Percentiles rank a stretch among this genome's conserved stretches.
Evolutionary conservation across 2,329 filamentous ascomycete genomes (phyloP).

Genomic region (Anthostomella pinea): DNA sequence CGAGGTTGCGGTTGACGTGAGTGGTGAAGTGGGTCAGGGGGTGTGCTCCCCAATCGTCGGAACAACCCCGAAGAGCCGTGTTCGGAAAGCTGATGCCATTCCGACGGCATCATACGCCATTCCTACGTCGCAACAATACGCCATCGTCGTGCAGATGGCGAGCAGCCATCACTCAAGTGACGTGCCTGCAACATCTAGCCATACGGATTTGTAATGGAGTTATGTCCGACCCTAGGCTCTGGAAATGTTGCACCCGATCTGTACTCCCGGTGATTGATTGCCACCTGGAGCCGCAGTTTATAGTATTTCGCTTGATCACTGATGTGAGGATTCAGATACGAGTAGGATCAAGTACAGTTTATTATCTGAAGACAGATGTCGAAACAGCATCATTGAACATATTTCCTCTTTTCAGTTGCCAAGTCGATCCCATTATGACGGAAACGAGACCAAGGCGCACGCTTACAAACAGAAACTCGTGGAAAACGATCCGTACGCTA

Average conservation of each 20-base stretch:
- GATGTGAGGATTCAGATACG: too few species aligned
- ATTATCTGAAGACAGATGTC: too few species aligned
- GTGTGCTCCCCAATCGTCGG: background rate
- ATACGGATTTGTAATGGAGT: too few species aligned
- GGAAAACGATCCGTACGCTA: constrained; percentile 22
- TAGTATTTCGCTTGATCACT: background rate
- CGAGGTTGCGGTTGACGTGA: background rate
- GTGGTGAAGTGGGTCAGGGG: background rate
- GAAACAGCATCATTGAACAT: too few species aligned
- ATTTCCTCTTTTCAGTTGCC: too few species aligned
- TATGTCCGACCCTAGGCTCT: too few species aligned
- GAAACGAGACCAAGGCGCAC: constrained; percentile 12
- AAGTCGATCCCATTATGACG: constrained; percentile 16
- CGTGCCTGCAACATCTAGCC: too few species aligned
- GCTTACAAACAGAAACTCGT: constrained; percentile 18
- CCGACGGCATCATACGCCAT: constrained; percentile 1
- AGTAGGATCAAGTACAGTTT: too few species aligned
- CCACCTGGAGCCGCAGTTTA: background rate
- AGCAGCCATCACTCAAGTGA: too few species aligned
- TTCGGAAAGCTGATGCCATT: background rate
- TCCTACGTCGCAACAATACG: background rate
- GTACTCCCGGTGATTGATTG: background rate
- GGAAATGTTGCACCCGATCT: background rate
- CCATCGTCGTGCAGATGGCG: background rate
- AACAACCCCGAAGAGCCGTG: background rate